phyloP scores from a whole-genome alignment of 2,329 filamentous ascomycete genomes.

The Fusarium continuum region DNA sequence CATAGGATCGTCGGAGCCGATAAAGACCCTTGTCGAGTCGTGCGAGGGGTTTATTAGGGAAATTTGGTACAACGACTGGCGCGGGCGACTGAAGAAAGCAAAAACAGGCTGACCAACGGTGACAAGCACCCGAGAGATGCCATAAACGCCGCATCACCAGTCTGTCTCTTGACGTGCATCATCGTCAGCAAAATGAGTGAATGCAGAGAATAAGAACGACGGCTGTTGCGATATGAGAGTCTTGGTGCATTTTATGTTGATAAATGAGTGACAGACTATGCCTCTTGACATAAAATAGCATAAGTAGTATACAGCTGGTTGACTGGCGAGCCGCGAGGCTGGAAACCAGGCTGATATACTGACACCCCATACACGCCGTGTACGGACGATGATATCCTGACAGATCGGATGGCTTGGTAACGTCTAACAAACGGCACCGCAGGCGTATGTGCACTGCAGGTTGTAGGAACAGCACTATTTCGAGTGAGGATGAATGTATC shows the following conservation, averaged over 20 bases:
- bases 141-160: neutral
- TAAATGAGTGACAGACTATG: neutral
- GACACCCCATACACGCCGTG: conserved; percentile 2
- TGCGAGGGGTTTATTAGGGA: conserved; percentile 10
- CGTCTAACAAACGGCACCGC: conserved; percentile 32
- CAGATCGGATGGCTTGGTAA: neutral
- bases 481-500: no score
- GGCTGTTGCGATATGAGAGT: neutral
- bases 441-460: conserved; percentile 38
- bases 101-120: neutral
- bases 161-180: neutral
- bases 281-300: neutral
- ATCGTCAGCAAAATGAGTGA: neutral
- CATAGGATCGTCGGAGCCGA: conserved; percentile 22
- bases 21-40: conserved; percentile 19
- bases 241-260: neutral
- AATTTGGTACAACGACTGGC: conserved; percentile 4
- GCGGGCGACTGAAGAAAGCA: neutral
- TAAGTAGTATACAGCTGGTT: neutral
- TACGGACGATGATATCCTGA: neutral
- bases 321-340: conserved; percentile 8
- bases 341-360: conserved; percentile 1
- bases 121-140: neutral
- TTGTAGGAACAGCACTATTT: no score
- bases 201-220: neutral